These are phyloP conservation scores for Solanum pinnatisectum DNA, from an alignment of 257 asterid genomes.

Conservation along the genomic window DNA sequence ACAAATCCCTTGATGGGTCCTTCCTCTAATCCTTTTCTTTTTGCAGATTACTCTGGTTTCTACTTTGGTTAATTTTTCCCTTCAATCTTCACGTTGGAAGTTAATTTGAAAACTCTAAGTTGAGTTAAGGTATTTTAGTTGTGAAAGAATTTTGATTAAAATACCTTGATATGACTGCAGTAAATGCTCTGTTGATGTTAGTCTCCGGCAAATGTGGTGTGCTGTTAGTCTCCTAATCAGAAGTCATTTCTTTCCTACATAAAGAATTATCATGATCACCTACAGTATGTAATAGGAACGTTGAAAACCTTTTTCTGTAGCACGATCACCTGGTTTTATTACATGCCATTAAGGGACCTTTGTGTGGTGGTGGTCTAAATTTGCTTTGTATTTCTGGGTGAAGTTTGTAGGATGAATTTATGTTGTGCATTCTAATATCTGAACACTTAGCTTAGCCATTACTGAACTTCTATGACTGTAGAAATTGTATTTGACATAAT, in stretches of 20 bases:
- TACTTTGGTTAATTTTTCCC: neutral
- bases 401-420: neutral
- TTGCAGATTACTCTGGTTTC: neutral
- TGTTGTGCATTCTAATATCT: neutral
- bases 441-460: neutral
- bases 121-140: neutral
- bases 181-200: neutral
- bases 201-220: neutral
- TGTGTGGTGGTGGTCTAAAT: neutral
- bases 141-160: neutral
- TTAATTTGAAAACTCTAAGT: neutral
- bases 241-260: neutral
- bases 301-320: neutral
- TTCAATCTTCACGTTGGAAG: neutral
- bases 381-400: neutral
- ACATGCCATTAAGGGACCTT: neutral
- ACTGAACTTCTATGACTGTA: neutral
- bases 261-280: neutral
- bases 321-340: neutral
- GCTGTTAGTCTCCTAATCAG: neutral
- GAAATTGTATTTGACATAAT: neutral
- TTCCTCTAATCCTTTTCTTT: neutral
- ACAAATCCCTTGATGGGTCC: neutral
- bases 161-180: neutral
- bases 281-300: neutral